Evolutionary conservation across 2,329 filamentous ascomycete species (phyloP), one percentile per base, ranked within the genome.

Genomic region (Byssothecium circinans): DNA sequence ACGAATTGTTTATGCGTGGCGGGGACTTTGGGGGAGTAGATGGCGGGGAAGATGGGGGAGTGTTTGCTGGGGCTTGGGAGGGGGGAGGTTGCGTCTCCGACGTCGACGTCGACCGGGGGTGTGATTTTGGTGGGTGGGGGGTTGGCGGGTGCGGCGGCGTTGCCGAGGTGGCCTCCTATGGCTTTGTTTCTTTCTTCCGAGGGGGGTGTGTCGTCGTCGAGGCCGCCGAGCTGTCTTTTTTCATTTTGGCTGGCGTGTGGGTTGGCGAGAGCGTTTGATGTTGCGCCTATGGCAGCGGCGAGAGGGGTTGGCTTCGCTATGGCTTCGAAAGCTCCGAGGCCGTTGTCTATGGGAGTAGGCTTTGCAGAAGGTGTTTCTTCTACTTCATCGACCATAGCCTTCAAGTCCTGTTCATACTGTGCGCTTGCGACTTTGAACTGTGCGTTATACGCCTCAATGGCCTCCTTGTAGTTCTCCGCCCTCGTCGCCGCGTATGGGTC

Each of bases 1-100:
- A 71, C 70, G 23, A 62, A 72, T 8, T 73, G 65, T 32, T 69
- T 56, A 36, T 72, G 70, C 6, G 44, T 56, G 15, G 68, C 45
- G 1, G 69, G 66, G 6, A 59, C 57, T 10, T 46, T 48, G 2
- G 68, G 68, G 3, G 63, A 64, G 46, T 64, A 70, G 7, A 70
- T 40, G 23, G 54, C 50, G 4, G 67, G 66, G 36, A 69, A 67
- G 2, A 44, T 50, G 7, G 68, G 68, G 14, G 59, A 38, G 8
- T 57, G 57, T 11, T 46, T 47, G 20, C 54, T 63, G 0, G 62
- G 57, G 22, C 39, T 37, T 8, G 49, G 47, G 8, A 27, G 42
- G 12, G 20, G 17, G 2, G 20, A 14, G 8, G 25, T 20, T 6
- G 20, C 20, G 29, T 32, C 29, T 32, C 11, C 25, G 25, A 11